Base-by-base conservation (phyloP, 768 basidiomycete species). In the Sporobolomyces roseus region DNA sequence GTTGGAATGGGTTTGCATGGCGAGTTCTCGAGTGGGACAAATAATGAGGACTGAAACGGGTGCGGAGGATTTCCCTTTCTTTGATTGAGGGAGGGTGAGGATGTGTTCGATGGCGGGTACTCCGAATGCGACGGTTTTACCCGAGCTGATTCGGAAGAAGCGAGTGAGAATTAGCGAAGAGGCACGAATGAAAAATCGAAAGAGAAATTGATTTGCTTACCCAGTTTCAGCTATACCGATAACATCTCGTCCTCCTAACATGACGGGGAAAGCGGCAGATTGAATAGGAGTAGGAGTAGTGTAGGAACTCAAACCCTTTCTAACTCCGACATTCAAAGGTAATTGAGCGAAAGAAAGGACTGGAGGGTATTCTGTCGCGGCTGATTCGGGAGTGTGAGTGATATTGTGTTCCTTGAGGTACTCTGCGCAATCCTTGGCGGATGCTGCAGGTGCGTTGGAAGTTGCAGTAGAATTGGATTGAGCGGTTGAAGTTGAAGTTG, bases 141-240 rank as follows among this genome's bases (percentile, higher is more conserved):
- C 96, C 27, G 70, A 74, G 63, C 67, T 59, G 38, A 41, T 41
- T 9, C 33, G 43, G 45, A 56, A 21, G 10, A 23, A n/a, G 7
- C 33, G 35, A 32, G 30, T 30, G 3, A 36, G 52, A 30, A 30
- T 33, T 53, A 7, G 5, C 19, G 52, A 17, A 36, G n/a, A 33
- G 13, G 19, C 4, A 25, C 25, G n/a, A 33, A 35, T 38, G 23
- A 10, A 17, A 66, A 30, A 32, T 27, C 21, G 50, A n/a, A 80
- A 41, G 69, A 85, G 27, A 41, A 41, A n/a, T n/a, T n/a, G n/a
- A n/a, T n/a, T n/a, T n/a, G 59, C 66, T 87, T 86, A 90, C 74
- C 94, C 94, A 3, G 94, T 98, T 81, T 98, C 93, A 10, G 94
- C 93, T 68, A 98, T 91, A 55, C 94, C 94, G 35, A 98, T 87